Evolutionary conservation across 495 filamentous ascomycete species (phyloP).

Genomic region (Xylaria palmicola): DNA sequence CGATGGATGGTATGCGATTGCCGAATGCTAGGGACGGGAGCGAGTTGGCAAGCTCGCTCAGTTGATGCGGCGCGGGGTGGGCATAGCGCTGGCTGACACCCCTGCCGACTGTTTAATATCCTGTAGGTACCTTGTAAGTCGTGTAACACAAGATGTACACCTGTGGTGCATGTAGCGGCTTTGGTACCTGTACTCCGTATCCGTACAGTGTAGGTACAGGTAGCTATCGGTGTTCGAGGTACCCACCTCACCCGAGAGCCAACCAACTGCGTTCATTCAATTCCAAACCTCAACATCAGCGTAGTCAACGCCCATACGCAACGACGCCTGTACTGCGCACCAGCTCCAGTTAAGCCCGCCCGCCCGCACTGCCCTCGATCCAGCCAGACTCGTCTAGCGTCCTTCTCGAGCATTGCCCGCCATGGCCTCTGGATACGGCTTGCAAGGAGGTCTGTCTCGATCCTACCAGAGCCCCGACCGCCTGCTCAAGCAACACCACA

Average conservation of each 20-base stretch:
- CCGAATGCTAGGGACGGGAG: no score
- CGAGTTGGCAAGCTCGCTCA: no score
- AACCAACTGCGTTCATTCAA: constrained; percentile 13
- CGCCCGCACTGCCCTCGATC: constrained; percentile 4
- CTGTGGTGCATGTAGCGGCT: background rate
- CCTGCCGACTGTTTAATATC: no score
- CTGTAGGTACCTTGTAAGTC: no score
- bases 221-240: background rate
- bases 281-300: constrained; percentile 10
- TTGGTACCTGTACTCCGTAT: no score
- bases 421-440: constrained; percentile 22
- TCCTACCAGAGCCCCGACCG: constrained; percentile 8
- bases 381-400: background rate
- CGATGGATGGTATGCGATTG: no score
- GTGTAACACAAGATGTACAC: background rate
- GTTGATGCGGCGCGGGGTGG: no score
- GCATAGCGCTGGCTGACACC: no score
- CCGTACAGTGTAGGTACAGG: background rate
- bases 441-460: constrained; percentile 55
- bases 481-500: constrained; percentile 18
- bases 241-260: constrained; percentile 7
- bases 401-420: background rate
- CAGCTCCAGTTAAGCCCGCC: constrained; percentile 10
- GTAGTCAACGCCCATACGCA: background rate
- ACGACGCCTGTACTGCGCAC: constrained; percentile 1